Evolutionary conservation across 768 basidiomycete species (phyloP).

Genomic region (Bullera alba): DNA sequence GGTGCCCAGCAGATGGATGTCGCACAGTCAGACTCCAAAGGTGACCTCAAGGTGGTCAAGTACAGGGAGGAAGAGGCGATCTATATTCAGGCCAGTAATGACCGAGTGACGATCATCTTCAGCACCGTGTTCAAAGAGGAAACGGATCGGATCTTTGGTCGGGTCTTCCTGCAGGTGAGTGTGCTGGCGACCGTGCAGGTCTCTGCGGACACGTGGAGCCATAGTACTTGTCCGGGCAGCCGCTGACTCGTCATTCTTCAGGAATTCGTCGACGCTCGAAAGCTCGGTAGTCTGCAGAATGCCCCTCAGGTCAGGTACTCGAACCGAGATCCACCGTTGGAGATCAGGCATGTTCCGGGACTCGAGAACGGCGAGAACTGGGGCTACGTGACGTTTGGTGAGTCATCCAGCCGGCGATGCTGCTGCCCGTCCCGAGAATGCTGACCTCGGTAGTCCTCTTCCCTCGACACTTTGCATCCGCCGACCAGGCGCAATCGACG

Average conservation of each 20-base stretch:
- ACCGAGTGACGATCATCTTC: conserved; percentile 96
- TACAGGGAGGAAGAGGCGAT: conserved; percentile 97
- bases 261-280: conserved; percentile 99
- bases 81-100: conserved; percentile 83
- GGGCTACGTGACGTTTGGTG: conserved; percentile 87
- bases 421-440: background rate
- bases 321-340: conserved; percentile 90
- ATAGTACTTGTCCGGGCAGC: too few species aligned
- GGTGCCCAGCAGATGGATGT: conserved; percentile 53
- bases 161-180: conserved; percentile 89
- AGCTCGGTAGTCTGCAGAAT: conserved; percentile 84
- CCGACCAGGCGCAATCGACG: conserved; percentile 61
- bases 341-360: conserved; percentile 79
- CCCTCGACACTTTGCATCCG: conserved; percentile 84
- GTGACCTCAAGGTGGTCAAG: conserved; percentile 83
- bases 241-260: conserved; percentile 40
- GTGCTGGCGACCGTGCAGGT: background rate
- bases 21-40: conserved; percentile 47
- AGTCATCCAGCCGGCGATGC: conserved; percentile 12
- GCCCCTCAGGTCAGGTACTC: conserved; percentile 96
- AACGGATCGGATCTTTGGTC: conserved; percentile 92
- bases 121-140: conserved; percentile 95
- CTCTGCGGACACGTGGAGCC: too few species aligned
- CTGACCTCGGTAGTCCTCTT: conserved; percentile 60
- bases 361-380: conserved; percentile 77